A percentile compares a stretch with the other conserved stretches of the same genome.
These are phyloP conservation scores for Inonotus hispidus DNA, from an alignment of 1,284 basidiomycete species.

Conservation along the genomic window DNA sequence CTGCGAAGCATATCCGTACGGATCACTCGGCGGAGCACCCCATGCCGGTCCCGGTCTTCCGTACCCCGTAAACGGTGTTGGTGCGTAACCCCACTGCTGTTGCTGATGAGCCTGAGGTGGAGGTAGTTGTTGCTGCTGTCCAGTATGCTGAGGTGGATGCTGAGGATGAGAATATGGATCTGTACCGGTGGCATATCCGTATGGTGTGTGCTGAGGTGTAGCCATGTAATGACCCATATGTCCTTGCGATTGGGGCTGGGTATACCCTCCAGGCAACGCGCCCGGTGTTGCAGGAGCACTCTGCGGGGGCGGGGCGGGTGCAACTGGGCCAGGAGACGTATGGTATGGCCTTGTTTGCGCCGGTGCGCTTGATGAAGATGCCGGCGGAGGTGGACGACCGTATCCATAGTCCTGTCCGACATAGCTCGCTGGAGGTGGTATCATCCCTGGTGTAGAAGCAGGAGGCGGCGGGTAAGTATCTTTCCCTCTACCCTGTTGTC, in stretches of 20 bases:
- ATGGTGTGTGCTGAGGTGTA: background rate
- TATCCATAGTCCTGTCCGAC: conserved; percentile 13
- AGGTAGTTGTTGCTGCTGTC: conserved; percentile 14
- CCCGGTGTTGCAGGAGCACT: conserved; percentile 2
- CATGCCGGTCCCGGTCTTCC: background rate
- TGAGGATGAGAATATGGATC: conserved; percentile 2
- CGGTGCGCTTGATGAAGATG: conserved; percentile 7
- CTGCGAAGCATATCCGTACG: background rate
- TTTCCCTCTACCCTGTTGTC: conserved; percentile 11
- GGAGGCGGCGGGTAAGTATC: conserved; percentile 10
- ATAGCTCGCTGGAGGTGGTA: conserved; percentile 2
- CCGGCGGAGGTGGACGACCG: conserved; percentile 11
- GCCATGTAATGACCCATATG: conserved; percentile 8
- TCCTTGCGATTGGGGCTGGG: background rate
- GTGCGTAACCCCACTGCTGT: conserved; percentile 12
- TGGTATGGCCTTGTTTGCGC: background rate
- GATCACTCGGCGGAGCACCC: background rate
- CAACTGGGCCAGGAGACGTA: background rate
- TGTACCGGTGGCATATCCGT: conserved; percentile 6
- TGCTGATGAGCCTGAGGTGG: conserved; percentile 13
- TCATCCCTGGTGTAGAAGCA: conserved; percentile 1
- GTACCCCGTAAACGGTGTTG: conserved; percentile 11
- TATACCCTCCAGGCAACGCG: background rate
- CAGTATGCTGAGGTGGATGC: conserved; percentile 16
- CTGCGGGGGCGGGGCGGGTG: background rate